Evolutionary conservation across 2,329 filamentous ascomycete species (phyloP).

Genomic region (Alternaria sp.): DNA sequence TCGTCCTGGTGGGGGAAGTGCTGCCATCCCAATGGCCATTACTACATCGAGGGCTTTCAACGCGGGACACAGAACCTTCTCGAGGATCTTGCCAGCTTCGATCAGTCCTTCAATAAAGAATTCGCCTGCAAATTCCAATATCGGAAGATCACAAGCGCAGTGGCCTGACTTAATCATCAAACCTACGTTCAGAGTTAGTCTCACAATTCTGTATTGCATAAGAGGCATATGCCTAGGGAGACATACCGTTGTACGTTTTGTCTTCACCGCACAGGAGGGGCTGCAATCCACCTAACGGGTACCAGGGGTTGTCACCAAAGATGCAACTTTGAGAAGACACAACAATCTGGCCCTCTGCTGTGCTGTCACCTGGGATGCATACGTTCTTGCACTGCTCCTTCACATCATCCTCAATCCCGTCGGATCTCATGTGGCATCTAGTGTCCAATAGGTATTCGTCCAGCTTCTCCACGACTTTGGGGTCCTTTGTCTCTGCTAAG

Average conservation of each 20-base stretch:
- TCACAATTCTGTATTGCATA: no score
- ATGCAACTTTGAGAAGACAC: no score
- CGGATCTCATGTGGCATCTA: neutral
- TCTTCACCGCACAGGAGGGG: neutral
- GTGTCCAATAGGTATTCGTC: neutral
- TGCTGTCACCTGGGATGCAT: no score
- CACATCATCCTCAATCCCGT: rapidly evolving
- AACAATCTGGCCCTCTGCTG: no score
- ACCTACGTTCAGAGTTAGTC: no score
- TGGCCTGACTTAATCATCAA: neutral
- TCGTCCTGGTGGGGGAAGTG: neutral
- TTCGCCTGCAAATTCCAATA: neutral
- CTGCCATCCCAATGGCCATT: neutral
- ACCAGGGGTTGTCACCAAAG: no score
- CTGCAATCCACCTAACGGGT: no score
- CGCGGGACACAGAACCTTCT: neutral
- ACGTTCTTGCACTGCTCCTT: neutral
- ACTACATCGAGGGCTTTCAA: neutral
- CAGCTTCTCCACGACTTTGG: neutral
- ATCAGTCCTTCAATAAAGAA: neutral
- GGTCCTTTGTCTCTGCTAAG: neutral
- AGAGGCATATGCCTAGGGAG: no score
- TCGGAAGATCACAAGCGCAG: neutral
- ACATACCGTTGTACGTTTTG: neutral
- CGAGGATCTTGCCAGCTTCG: neutral